These are phyloP conservation scores for Plasmodium billcollinsi DNA, from an alignment of 169 alveolate genomes.

Conservation along the genomic window DNA sequence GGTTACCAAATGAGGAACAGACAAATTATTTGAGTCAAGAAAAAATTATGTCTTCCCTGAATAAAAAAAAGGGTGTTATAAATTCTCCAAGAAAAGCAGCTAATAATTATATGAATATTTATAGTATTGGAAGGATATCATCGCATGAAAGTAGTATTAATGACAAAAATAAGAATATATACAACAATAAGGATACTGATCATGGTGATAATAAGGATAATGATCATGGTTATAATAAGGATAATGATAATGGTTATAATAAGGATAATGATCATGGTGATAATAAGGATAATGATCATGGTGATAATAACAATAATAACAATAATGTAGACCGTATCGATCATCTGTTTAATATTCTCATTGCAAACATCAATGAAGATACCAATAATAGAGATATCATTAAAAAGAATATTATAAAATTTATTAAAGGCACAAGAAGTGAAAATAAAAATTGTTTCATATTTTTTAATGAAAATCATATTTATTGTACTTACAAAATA, in stretches of 20 bases:
- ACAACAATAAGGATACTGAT: neutral
- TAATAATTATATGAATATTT: too few species aligned
- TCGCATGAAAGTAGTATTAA: neutral
- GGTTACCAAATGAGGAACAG: neutral
- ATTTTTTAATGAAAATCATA: conserved; percentile 35
- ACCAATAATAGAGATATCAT: neutral
- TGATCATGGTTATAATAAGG: neutral
- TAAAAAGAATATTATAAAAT: conserved; percentile 21
- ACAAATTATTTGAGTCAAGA: conserved; percentile 4
- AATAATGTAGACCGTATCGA: neutral
- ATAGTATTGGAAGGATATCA: neutral
- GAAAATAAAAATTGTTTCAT: conserved; percentile 60
- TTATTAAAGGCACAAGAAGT: conserved; percentile 27
- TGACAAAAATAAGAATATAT: neutral
- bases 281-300: neutral
- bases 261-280: neutral
- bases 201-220: neutral
- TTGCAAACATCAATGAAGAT: neutral
- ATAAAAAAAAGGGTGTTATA: conserved; percentile 1
- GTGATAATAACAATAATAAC: neutral
- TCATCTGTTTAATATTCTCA: neutral
- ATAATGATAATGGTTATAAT: neutral
- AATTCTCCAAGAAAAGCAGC: neutral
- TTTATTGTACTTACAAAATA: conserved; percentile 68
- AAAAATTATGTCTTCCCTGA: neutral